phyloP scores from a whole-genome alignment of 345 rosid species.

The Luvunga scandens region DNA sequence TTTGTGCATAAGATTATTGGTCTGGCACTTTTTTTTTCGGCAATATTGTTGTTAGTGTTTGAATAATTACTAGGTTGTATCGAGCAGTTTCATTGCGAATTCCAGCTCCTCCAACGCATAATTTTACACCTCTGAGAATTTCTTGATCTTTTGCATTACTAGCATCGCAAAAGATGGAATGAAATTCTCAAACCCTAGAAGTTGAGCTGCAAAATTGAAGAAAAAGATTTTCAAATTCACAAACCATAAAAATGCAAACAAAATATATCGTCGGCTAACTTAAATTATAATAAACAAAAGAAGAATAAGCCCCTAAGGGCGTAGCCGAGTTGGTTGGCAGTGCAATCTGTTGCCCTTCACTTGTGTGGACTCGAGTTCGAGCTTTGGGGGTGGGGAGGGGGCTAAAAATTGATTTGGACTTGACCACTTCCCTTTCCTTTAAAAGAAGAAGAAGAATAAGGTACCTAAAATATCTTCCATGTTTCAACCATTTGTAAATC shows the following conservation, averaged over 20 bases:
- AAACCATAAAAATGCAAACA: too few species aligned
- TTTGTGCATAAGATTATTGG: too few species aligned
- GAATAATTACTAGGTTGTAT: neutral
- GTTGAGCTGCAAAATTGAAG: constrained; percentile 28
- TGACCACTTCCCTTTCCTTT: too few species aligned
- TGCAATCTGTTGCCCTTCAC: too few species aligned
- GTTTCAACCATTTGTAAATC: constrained; percentile 58
- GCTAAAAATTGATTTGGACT: too few species aligned
- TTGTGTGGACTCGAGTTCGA: too few species aligned
- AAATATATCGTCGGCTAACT: too few species aligned
- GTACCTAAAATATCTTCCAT: constrained; percentile 47
- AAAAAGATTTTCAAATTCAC: too few species aligned
- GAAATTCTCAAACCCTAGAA: constrained; percentile 32
- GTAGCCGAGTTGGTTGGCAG: too few species aligned
- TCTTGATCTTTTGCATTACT: constrained; percentile 5
- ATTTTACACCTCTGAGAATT: constrained; percentile 1
- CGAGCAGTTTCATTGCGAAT: neutral
- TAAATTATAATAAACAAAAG: neutral
- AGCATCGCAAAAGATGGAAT: constrained; percentile 31
- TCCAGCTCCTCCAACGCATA: constrained; percentile 5
- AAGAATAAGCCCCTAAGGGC: too few species aligned
- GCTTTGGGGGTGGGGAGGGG: too few species aligned
- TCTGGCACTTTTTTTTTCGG: too few species aligned
- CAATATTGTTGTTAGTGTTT: neutral
- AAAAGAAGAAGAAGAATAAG: neutral